Conservation (phyloP, 1,284 basidiomycete species). For the Ganoderma lingzhi region DNA sequence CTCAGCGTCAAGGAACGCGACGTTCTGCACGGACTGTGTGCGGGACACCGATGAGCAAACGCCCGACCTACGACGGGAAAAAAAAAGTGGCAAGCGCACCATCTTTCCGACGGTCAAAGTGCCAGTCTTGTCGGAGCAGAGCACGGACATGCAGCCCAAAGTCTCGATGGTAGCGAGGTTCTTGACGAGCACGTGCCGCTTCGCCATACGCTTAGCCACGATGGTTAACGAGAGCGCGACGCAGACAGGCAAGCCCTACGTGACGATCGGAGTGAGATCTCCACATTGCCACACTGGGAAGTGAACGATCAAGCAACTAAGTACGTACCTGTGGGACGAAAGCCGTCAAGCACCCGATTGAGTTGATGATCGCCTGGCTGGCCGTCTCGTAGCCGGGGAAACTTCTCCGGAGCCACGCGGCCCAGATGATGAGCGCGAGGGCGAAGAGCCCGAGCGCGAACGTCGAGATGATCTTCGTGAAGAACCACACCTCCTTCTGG, state of each 20-base stretch:
- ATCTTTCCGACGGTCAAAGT: constrained; percentile 39
- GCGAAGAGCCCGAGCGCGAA: constrained; percentile 51
- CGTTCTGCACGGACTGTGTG: constrained; percentile 49
- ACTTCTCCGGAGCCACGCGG: constrained; percentile 51
- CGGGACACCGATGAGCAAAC: background rate
- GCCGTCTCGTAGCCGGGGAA: constrained; percentile 49
- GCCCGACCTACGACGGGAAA: background rate
- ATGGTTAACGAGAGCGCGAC: constrained; percentile 60
- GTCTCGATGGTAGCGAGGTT: constrained; percentile 68
- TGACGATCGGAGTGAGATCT: background rate
- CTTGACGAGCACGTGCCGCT: constrained; percentile 64
- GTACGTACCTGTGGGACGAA: constrained; percentile 55
- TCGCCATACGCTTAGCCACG: constrained; percentile 59
- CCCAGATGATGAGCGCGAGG: constrained; percentile 52
- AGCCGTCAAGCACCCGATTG: constrained; percentile 57
- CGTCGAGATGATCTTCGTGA: constrained; percentile 54
- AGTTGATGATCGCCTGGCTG: constrained; percentile 52
- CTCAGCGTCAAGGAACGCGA: constrained; percentile 51
- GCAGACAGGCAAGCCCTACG: constrained; percentile 57
- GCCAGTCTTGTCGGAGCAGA: constrained; percentile 40
- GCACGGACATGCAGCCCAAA: constrained; percentile 63
- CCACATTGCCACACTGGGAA: background rate
- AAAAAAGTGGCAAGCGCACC: no score
- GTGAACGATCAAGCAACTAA: no score
- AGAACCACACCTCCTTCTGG: constrained; percentile 57